A percentile compares a stretch with the other conserved stretches of the same genome.
Evolutionary conservation across 148 eudicot genomes (phyloP).

Genomic region (Camellia sinensis): DNA sequence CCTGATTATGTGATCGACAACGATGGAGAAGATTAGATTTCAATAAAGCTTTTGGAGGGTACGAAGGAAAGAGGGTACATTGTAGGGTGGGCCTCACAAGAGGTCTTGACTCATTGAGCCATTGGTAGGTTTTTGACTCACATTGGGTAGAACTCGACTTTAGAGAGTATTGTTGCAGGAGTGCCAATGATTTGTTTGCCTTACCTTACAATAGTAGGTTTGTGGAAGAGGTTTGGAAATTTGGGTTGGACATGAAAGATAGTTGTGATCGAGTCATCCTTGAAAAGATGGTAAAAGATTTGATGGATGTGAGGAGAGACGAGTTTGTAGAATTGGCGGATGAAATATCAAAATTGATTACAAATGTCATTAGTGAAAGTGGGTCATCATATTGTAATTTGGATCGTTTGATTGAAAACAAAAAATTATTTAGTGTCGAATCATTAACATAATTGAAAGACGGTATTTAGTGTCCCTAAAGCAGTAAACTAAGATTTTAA

Average conservation of each 20-base stretch:
- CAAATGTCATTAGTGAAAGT: no score
- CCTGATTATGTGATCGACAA: no score
- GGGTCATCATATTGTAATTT: no score
- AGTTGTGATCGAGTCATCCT: background rate
- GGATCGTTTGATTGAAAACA: no score
- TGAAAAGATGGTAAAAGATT: no score
- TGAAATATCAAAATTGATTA: no score
- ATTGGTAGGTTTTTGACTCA: background rate
- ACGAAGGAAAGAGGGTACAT: background rate
- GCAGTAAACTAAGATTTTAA: no score
- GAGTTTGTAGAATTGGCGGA: background rate
- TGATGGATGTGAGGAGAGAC: no score
- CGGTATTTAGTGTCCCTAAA: no score
- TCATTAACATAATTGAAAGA: no score
- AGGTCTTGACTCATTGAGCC: background rate
- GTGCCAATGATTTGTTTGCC: constrained; percentile 2
- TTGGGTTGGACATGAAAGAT: constrained; percentile 6
- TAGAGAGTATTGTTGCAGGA: background rate
- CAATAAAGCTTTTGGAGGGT: background rate
- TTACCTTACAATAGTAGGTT: background rate
- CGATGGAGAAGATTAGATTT: background rate
- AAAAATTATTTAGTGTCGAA: no score
- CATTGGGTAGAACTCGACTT: constrained; percentile 1
- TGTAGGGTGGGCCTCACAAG: background rate
- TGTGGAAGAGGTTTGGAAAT: background rate